phyloP scores from a whole-genome alignment of 2,329 filamentous ascomycete species.

The Colletotrichum eremochloae region DNA sequence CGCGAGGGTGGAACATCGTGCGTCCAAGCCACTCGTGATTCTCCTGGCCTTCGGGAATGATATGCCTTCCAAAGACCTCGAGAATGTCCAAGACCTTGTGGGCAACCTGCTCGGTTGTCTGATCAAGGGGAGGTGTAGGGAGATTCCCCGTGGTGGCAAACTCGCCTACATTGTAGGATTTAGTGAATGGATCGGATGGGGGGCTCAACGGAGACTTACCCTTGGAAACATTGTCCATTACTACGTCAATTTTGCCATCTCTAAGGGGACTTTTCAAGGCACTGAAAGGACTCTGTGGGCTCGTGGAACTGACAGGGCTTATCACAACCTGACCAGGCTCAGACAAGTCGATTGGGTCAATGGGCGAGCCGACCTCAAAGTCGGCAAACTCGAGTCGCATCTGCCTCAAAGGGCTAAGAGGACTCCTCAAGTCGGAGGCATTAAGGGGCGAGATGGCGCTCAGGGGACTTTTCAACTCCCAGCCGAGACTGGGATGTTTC shows the following conservation, averaged over 20 bases:
- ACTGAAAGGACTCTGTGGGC: slow-evolving; percentile 23
- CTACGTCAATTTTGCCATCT: background rate
- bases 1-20: slow-evolving; percentile 40
- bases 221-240: background rate
- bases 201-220: background rate
- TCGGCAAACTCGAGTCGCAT: slow-evolving; percentile 27
- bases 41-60: slow-evolving; percentile 32
- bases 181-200: background rate
- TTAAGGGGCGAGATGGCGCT: slow-evolving; percentile 36
- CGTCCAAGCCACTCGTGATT: slow-evolving; percentile 41
- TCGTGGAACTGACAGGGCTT: slow-evolving; percentile 5
- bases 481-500: slow-evolving; percentile 13
- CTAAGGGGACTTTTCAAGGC: slow-evolving; percentile 25
- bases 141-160: slow-evolving; percentile 17
- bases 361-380: slow-evolving; percentile 38
- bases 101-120: slow-evolving; percentile 32
- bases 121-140: slow-evolving; percentile 33
- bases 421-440: slow-evolving; percentile 23
- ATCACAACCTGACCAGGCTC: background rate
- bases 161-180: background rate
- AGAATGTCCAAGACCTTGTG: slow-evolving; percentile 39
- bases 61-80: slow-evolving; percentile 34
- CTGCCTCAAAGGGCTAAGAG: slow-evolving; percentile 29
- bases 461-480: slow-evolving; percentile 25
- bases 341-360: slow-evolving; percentile 32